Base-by-base conservation (phyloP, 2,329 filamentous ascomycete species). In the Fusarium pseudonygamai region DNA sequence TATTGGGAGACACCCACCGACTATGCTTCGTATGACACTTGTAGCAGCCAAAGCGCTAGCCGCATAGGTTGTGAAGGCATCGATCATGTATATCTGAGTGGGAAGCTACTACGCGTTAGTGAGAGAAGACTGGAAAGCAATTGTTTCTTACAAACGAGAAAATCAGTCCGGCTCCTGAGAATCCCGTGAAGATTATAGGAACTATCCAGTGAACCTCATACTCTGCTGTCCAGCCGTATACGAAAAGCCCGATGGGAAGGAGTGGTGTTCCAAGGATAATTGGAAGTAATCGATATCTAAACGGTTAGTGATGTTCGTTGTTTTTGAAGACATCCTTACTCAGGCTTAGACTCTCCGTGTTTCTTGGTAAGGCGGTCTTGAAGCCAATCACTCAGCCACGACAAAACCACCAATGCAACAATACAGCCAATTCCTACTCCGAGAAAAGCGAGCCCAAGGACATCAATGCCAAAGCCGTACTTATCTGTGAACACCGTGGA, bases 61-160 rank as follows among this genome's bases (percentile, higher is more conserved):
- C 14, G 67, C 67, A 37, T 70, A 69, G 7, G 32, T 46, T 2
- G 65, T 59, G 40, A 64, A 70, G 1, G 67, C 53, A 3, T 69
- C 67, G 10, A 70, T 46, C 59, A 70, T 64, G 9, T 70, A 69
- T 42, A 59, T 69, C 26, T 69, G 67, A 7, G 65, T 69, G 1
- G 66, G 49, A 4, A 69, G 66, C 66, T 67, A 1, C 15, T 20
- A 20, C 2, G 5, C 3, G 10, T 18, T 8, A 26, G 37, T 9
- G 13, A 28, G 18, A 46, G 6, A 28, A 18, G 1, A 15, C 0
- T 15, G 13, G 15, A 22, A 24, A 11, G 26, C 0, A 15, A 15
- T 28, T 2, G 13, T 22, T 22, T 22, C 24, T 40, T 32, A 67
- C 63, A 62, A 69, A 69, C 4, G 63, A 69, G 43, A 69, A 67